phyloP scores from a whole-genome alignment of 768 basidiomycete genomes.

The Pisolithus tinctorius region DNA sequence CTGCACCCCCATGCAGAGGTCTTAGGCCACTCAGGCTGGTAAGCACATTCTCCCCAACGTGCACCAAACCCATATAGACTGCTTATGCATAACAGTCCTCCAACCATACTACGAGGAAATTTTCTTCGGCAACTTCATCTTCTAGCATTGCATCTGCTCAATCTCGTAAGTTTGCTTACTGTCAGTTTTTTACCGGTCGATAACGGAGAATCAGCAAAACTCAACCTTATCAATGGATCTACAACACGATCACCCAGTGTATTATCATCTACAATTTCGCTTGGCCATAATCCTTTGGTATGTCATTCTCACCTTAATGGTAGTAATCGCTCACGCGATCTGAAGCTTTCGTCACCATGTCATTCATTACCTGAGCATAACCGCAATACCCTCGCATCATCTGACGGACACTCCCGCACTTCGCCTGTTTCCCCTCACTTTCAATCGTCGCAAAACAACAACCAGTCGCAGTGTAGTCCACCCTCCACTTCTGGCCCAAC shows the following conservation, averaged over 20 bases:
- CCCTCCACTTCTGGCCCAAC: slow-evolving; percentile 36
- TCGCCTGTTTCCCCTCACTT: slow-evolving; percentile 3
- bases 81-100: slow-evolving; percentile 33
- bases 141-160: slow-evolving; percentile 36
- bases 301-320: slow-evolving; percentile 9
- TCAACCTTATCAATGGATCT: slow-evolving; percentile 35
- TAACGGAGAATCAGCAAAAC: slow-evolving; percentile 9
- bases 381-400: slow-evolving; percentile 34
- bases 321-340: not conserved
- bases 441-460: slow-evolving; percentile 5
- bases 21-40: slow-evolving; percentile 63
- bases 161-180: slow-evolving; percentile 17
- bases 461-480: slow-evolving; percentile 21
- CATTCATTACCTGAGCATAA: slow-evolving; percentile 44
- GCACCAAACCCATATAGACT: too few species aligned
- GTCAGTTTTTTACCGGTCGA: slow-evolving; percentile 1
- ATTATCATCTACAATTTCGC: slow-evolving; percentile 50
- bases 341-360: slow-evolving; percentile 50
- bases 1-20: slow-evolving; percentile 29
- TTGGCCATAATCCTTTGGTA: slow-evolving; percentile 55
- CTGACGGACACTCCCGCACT: slow-evolving; percentile 23
- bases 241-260: slow-evolving; percentile 53
- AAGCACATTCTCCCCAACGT: slow-evolving; percentile 18
- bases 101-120: slow-evolving; percentile 28
- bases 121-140: slow-evolving; percentile 33